Evolutionary conservation across 148 eudicot species (phyloP), one percentile per base, ranked within the genome.

Genomic region (Tetragonia tetragonoides): DNA sequence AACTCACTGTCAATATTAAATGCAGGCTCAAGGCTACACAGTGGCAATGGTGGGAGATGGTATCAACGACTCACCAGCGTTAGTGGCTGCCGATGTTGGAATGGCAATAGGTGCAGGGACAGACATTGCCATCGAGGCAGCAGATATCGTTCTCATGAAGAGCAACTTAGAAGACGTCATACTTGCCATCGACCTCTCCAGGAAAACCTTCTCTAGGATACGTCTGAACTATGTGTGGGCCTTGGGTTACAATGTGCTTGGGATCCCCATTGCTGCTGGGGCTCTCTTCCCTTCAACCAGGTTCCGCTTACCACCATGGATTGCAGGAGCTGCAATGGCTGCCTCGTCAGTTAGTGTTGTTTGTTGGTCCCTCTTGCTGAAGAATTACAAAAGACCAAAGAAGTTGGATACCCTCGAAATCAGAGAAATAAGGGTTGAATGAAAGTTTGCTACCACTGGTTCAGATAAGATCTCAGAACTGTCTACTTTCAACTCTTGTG

Each of bases 11-110:
- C 51, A 47, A 71, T 20, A 71, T 51, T 11, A 61, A 56, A 59
- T 76, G 77, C 88, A 94, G 98, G 94, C 85, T 63, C 85, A 82
- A 80, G 97, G 97, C 42, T 83, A 86, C 68, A 75, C 68, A 4
- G 99, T 96, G 77, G 99, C 99, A 46, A 96, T 93, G 99, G 98
- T 96, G 17, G 98, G 99, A 56, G 99, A 96, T 73, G 99, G 99
- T 28, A 93, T 96, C 17, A 96, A 95, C 41, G 99, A 96, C 85
- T 93, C 99, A 7, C 99, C 99, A 0, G 98, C 99, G 14, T 89
- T 96, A 0, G 98, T 90, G 39, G 98, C 98, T 12, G 99, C 99
- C 12, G 95, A 96, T 78, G 97, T 93, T 20, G 99, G 99, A 51
- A 90, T 96, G 92, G 99, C 99, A 21, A 93, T 96, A 0, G 99